Percentiles rank a stretch among this genome's conserved stretches.
phyloP scores from a whole-genome alignment of 768 basidiomycete species.

The Phlebiopsis gigantea region DNA sequence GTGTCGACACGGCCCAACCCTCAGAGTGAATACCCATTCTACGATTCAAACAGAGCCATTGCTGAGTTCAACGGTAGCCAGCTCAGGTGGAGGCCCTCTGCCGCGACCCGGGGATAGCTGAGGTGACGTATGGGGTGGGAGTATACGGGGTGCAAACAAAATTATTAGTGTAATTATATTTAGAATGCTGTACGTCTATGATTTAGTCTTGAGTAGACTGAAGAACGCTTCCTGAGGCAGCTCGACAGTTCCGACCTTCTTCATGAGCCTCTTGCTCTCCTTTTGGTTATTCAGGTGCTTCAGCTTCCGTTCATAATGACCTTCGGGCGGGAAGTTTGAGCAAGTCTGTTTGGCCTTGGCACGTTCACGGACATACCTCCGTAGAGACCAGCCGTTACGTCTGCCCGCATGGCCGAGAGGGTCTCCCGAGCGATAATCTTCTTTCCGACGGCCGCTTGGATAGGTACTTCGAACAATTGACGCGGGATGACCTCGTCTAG shows the following conservation, averaged over 20 bases:
- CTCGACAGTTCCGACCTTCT: constrained; percentile 81
- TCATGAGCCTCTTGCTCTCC: constrained; percentile 87
- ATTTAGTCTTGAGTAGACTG: constrained; percentile 62
- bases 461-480: constrained; percentile 91
- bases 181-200: background rate
- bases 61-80: no score
- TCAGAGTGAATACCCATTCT: no score
- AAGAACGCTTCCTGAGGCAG: constrained; percentile 97
- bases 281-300: constrained; percentile 88
- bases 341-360: background rate
- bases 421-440: constrained; percentile 89
- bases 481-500: constrained; percentile 87
- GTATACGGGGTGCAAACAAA: background rate
- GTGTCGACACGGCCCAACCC: no score
- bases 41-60: no score
- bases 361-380: constrained; percentile 51
- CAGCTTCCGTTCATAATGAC: constrained; percentile 92
- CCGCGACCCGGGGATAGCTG: no score
- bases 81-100: no score
- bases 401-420: constrained; percentile 77
- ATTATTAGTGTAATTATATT: background rate
- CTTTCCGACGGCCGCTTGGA: constrained; percentile 87
- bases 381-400: constrained; percentile 92
- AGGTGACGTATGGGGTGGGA: background rate
- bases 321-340: constrained; percentile 25